Conservation (phyloP, 1,139 yeast genomes). For the Nematodospora anomalae region DNA sequence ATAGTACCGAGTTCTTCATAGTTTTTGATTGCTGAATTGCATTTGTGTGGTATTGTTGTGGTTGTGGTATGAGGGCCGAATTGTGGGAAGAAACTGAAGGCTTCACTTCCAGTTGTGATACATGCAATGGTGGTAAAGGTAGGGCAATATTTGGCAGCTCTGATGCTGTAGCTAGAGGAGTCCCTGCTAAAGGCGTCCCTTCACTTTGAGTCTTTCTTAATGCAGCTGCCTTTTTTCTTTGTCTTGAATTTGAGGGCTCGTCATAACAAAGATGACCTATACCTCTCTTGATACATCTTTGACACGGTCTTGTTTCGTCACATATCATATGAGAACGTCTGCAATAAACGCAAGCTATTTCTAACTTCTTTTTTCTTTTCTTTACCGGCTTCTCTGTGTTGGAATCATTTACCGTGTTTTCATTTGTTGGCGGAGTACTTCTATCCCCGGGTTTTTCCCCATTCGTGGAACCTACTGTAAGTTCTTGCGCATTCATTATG, state of each 20-base stretch:
- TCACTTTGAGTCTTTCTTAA: conserved; percentile 19
- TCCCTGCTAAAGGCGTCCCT: conserved; percentile 2
- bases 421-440: conserved; percentile 1
- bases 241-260: conserved; percentile 55
- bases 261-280: conserved; percentile 90
- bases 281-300: conserved; percentile 81
- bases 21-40: conserved; percentile 13
- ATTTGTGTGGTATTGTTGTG: conserved; percentile 9
- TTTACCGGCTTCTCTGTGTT: conserved; percentile 7
- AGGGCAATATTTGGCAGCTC: conserved; percentile 7
- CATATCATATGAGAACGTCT: conserved; percentile 94
- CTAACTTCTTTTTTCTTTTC: conserved; percentile 51
- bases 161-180: conserved; percentile 3
- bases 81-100: conserved; percentile 4
- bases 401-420: not conserved
- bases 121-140: conserved; percentile 12
- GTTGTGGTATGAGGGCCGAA: conserved; percentile 3
- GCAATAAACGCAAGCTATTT: conserved; percentile 85
- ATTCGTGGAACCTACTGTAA: conserved; percentile 1
- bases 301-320: conserved; percentile 83
- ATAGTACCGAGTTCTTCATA: conserved; percentile 32
- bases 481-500: not conserved
- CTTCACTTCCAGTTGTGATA: conserved; percentile 8
- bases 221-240: conserved; percentile 40
- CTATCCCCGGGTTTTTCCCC: conserved; percentile 1